These are phyloP conservation scores for Colletotrichum nymphaeae DNA, from an alignment of 2,329 filamentous ascomycete species.

Conservation along the genomic window DNA sequence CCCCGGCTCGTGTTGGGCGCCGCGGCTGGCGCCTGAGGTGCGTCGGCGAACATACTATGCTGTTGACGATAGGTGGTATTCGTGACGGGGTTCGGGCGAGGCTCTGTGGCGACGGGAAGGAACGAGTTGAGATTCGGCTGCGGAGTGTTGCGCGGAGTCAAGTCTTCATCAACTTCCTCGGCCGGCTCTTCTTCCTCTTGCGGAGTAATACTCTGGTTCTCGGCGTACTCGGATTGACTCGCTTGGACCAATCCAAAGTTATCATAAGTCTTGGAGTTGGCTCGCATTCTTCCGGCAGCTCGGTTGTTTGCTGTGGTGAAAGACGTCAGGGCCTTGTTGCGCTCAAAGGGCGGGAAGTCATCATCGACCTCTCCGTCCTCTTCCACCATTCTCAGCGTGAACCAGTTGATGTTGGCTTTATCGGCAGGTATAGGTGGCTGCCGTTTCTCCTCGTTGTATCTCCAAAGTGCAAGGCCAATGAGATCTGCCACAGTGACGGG, in stretches of 20 bases:
- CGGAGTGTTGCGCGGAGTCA: constrained; percentile 60
- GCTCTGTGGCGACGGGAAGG: constrained; percentile 45
- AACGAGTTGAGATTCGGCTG: constrained; percentile 48
- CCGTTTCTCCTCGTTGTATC: constrained; percentile 81
- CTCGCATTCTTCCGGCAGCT: constrained; percentile 67
- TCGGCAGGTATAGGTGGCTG: constrained; percentile 73
- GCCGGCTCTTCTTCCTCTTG: constrained; percentile 59
- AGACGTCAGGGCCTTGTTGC: constrained; percentile 78
- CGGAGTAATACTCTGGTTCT: constrained; percentile 77
- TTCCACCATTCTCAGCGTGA: constrained; percentile 86
- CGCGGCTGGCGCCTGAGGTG: constrained; percentile 60
- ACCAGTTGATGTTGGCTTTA: constrained; percentile 83
- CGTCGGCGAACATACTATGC: constrained; percentile 64
- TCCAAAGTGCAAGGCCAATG: constrained; percentile 83
- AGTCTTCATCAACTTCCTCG: constrained; percentile 54
- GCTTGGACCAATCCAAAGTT: constrained; percentile 85
- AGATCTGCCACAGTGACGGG: constrained; percentile 81
- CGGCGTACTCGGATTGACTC: constrained; percentile 72
- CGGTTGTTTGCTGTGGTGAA: constrained; percentile 87
- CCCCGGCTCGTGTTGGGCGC: constrained; percentile 63
- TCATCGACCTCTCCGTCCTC: constrained; percentile 87
- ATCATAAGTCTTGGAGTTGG: constrained; percentile 82
- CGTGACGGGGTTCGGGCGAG: constrained; percentile 68
- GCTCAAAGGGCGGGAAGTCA: constrained; percentile 83
- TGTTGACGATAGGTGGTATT: constrained; percentile 70